Evolutionary conservation across 768 basidiomycete genomes (phyloP).

Genomic region (Kwoniella shandongensis): DNA sequence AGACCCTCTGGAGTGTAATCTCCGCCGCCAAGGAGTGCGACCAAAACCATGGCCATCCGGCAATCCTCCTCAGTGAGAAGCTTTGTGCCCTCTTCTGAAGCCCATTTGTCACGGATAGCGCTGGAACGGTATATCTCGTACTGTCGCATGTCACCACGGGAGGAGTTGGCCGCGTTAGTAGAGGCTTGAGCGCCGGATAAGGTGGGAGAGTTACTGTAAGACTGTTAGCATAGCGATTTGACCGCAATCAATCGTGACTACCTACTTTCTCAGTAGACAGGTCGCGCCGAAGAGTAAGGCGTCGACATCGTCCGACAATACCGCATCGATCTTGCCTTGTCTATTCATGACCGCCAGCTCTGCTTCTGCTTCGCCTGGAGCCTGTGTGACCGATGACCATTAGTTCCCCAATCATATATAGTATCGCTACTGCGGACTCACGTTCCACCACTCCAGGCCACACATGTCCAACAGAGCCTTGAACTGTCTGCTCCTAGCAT

Average conservation of each 20-base stretch:
- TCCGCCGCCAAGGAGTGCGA: slow-evolving; percentile 82
- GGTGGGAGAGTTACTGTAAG: slow-evolving; percentile 41
- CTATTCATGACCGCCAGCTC: slow-evolving; percentile 84
- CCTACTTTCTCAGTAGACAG: slow-evolving; percentile 79
- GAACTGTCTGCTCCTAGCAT: slow-evolving; percentile 44
- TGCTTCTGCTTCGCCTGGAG: slow-evolving; percentile 92
- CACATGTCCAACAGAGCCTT: slow-evolving; percentile 57
- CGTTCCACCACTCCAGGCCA: slow-evolving; percentile 59
- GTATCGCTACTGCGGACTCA: slow-evolving; percentile 29
- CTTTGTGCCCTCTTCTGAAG: slow-evolving; percentile 62
- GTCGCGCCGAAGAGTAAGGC: slow-evolving; percentile 85
- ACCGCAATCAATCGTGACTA: slow-evolving; percentile 6
- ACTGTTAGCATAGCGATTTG: neutral
- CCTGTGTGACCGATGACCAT: slow-evolving; percentile 33
- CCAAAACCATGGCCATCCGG: slow-evolving; percentile 70
- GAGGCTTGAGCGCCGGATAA: slow-evolving; percentile 57
- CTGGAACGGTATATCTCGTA: slow-evolving; percentile 57
- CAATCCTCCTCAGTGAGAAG: slow-evolving; percentile 57
- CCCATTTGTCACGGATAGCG: slow-evolving; percentile 65
- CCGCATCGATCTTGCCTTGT: slow-evolving; percentile 78
- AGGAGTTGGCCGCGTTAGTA: slow-evolving; percentile 55
- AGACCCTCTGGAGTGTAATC: slow-evolving; percentile 71
- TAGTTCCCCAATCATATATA: neutral
- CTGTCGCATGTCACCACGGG: slow-evolving; percentile 25
- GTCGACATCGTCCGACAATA: slow-evolving; percentile 91